phyloP scores from a whole-genome alignment of 108 stramenopile species.

The Phaeodactylum tricornutum region DNA sequence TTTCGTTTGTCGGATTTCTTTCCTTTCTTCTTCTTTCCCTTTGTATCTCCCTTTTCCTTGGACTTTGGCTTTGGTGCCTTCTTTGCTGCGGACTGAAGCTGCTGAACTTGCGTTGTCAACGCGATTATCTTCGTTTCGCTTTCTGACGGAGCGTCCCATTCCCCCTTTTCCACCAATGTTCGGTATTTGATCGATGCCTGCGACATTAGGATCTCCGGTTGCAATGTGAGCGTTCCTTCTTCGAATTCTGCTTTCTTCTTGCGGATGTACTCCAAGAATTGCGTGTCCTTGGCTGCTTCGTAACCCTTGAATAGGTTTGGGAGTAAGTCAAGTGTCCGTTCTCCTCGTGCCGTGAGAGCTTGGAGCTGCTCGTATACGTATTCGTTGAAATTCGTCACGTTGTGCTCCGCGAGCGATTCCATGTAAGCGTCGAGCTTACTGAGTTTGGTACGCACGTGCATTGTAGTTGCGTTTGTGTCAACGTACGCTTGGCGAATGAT shows the following conservation, averaged over 20 bases:
- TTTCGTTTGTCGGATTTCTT: not conserved
- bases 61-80: not conserved
- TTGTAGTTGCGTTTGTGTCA: constrained; percentile 15
- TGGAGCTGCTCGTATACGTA: constrained; percentile 7
- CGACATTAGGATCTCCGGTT: constrained; percentile 1
- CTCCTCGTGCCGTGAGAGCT: constrained; percentile 8
- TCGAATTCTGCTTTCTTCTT: constrained; percentile 13
- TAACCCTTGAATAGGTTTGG: constrained; percentile 28
- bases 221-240: constrained; percentile 12
- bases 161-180: not conserved
- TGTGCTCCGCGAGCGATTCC: not conserved
- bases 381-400: constrained; percentile 23
- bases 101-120: not conserved
- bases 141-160: constrained; percentile 6
- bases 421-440: constrained; percentile 13
- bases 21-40: not conserved
- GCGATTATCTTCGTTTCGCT: not conserved
- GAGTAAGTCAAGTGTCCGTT: constrained; percentile 9
- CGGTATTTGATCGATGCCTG: not conserved
- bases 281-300: constrained; percentile 1
- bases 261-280: constrained; percentile 17
- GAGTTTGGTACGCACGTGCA: constrained; percentile 7
- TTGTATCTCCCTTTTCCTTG: not conserved
- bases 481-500: constrained; percentile 11
- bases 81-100: not conserved